Evolutionary conservation across 257 asterid species (phyloP).

Genomic region (Plantago ovata): DNA sequence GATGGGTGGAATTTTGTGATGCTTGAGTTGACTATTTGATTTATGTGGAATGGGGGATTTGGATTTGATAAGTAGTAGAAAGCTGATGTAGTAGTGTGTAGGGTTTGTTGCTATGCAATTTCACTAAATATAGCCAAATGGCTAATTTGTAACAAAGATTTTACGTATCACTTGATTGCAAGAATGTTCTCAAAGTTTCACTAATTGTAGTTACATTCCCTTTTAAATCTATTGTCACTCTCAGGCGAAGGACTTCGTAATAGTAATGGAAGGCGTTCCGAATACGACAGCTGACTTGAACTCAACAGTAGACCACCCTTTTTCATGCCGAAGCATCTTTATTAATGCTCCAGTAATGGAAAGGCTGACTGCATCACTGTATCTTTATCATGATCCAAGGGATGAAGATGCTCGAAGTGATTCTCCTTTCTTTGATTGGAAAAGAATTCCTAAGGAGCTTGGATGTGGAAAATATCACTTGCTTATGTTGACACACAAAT

Average conservation of each 20-base stretch:
- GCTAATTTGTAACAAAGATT: too few relatives aligned
- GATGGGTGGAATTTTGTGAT: too few relatives aligned
- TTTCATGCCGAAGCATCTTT: constrained; percentile 65
- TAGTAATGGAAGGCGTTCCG: constrained; percentile 60
- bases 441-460: constrained; percentile 37
- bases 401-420: constrained; percentile 30
- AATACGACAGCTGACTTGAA: constrained; percentile 36
- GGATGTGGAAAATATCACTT: constrained; percentile 65
- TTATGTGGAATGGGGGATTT: too few relatives aligned
- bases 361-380: constrained; percentile 37
- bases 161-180: too few relatives aligned
- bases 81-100: too few relatives aligned
- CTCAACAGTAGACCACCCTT: constrained; percentile 37
- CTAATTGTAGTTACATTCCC: too few relatives aligned
- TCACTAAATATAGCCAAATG: too few relatives aligned
- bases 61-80: too few relatives aligned
- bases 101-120: too few relatives aligned
- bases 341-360: constrained; percentile 29
- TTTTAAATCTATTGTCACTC: constrained; percentile 13
- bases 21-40: too few relatives aligned
- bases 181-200: too few relatives aligned
- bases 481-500: constrained; percentile 68
- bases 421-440: constrained; percentile 36
- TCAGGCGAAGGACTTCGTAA: constrained; percentile 56
- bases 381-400: constrained; percentile 37